phyloP scores from a whole-genome alignment of 140 eudicot species.

The Erigeron philadelphicus region DNA sequence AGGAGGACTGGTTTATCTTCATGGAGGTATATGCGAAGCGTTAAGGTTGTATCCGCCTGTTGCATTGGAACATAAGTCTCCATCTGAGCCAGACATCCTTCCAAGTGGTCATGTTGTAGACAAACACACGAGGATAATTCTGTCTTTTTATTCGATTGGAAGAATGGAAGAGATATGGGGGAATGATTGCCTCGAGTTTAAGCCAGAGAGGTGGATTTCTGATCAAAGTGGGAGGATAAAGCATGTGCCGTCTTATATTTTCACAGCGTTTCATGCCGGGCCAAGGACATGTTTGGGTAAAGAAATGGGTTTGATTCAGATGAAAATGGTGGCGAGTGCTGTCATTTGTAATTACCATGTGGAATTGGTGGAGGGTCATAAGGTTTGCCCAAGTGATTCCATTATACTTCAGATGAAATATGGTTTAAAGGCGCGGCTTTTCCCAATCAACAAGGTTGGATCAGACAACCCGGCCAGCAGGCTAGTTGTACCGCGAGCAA shows the following conservation, averaged over 20 bases:
- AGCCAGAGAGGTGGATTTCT: conserved; percentile 36
- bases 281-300: conserved; percentile 34
- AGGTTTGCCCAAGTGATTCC: conserved; percentile 14
- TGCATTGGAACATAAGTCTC: conserved; percentile 17
- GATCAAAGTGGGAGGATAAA: conserved; percentile 17
- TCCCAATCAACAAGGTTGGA: too few relatives aligned
- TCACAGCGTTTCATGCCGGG: conserved; percentile 25
- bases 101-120: conserved; percentile 20
- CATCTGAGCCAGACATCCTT: conserved; percentile 3
- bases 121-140: conserved; percentile 7
- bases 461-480: too few relatives aligned
- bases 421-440: conserved; percentile 24
- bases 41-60: conserved; percentile 19
- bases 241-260: conserved; percentile 28
- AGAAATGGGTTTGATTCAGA: conserved; percentile 23
- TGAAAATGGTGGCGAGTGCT: conserved; percentile 23
- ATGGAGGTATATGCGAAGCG: conserved; percentile 25
- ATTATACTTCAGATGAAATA: conserved; percentile 29
- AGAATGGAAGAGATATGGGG: conserved; percentile 25
- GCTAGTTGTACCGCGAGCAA: too few relatives aligned
- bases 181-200: conserved; percentile 26
- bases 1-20: conserved; percentile 4
- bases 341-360: conserved; percentile 23
- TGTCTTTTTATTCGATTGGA: conserved; percentile 18
- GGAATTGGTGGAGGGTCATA: conserved; percentile 28